These are phyloP conservation scores for Penicillium sp. DNA, from an alignment of 2,329 filamentous ascomycete genomes.

Conservation along the genomic window DNA sequence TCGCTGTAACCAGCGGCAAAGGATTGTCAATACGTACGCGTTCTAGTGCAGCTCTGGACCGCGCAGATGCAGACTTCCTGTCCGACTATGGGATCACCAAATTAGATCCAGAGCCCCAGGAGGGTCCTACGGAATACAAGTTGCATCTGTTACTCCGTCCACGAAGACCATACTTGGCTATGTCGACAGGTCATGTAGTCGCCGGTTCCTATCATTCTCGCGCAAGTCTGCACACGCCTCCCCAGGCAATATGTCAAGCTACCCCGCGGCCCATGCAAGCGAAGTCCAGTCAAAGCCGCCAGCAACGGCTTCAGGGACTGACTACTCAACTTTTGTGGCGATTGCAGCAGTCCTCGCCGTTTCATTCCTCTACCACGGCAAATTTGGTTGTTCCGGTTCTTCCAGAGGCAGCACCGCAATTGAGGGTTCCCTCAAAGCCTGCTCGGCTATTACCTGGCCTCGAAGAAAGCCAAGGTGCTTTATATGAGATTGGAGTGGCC, in stretches of 20 bases:
- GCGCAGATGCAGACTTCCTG: slow-evolving; percentile 43
- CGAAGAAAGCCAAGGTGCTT: slow-evolving; percentile 87
- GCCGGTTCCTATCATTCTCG: slow-evolving; percentile 57
- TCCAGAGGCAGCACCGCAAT: slow-evolving; percentile 65
- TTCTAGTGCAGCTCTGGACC: slow-evolving; percentile 44
- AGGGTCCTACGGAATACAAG: slow-evolving; percentile 96
- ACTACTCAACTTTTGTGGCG: slow-evolving; percentile 96
- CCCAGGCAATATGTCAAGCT: slow-evolving; percentile 28
- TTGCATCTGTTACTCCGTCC: slow-evolving; percentile 83
- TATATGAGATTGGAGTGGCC: slow-evolving; percentile 96
- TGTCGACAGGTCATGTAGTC: slow-evolving; percentile 66
- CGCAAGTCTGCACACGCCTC: slow-evolving; percentile 23
- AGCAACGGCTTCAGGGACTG: slow-evolving; percentile 84
- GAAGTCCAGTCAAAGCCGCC: slow-evolving; percentile 70
- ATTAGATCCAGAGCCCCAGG: slow-evolving; percentile 86
- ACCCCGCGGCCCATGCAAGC: slow-evolving; percentile 42
- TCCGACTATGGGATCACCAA: slow-evolving; percentile 70
- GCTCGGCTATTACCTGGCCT: slow-evolving; percentile 70
- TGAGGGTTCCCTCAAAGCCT: slow-evolving; percentile 60
- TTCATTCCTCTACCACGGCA: slow-evolving; percentile 79
- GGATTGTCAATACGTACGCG: slow-evolving; percentile 31
- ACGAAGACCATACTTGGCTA: slow-evolving; percentile 71
- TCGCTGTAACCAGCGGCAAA: slow-evolving; percentile 29
- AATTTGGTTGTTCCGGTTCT: slow-evolving; percentile 76
- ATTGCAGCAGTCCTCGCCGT: slow-evolving; percentile 89